Evolutionary conservation across 176 grass and related monocot species (phyloP), one percentile per base, ranked within the genome.

Genomic region (Oryza brachyantha): DNA sequence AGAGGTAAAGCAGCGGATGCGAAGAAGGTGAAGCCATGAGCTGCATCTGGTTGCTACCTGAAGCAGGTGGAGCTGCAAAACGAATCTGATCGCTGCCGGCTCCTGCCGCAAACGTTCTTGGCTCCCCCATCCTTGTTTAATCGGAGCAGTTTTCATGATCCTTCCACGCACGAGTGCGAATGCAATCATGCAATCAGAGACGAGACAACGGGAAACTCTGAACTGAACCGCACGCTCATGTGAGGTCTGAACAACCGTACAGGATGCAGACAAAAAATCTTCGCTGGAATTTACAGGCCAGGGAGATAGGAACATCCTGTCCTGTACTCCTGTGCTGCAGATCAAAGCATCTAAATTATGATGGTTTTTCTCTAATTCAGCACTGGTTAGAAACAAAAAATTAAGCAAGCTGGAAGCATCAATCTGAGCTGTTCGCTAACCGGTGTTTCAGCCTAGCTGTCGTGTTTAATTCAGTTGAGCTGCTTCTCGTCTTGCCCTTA

Each of bases 371-470:
- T n/a, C 11, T 41, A 21, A 52, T 57, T 57, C 9, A 13, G 5
- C 3, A 13, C 36, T 75, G 52, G 11, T 40, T 69, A 43, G 26
- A 39, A 28, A 34, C 5, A 8, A n/a, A n/a, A n/a, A n/a, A n/a
- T n/a, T 0, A 21, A 68, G 10, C n/a, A 61, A 9, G 1, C 0
- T 8, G 39, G 26, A 14, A 3, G 57, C 28, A 29, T 72, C 68
- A 3, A 21, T 64, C 34, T 61, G 36, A 84, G 64, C 64, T 84
- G 82, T 61, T 84, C 5, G 28, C 73, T 25, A 50, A 50, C 28
- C 28, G 11, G 46, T 31, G 10, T n/a, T 48, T 48, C 54, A n/a
- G 48, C 73, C 55, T n/a, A 71, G 16, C 82, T 78, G 74, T 70
- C 65, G 38, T 84, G 82, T 70, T 63, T 48, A 62, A n/a, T 24